Percentiles rank a stretch among this genome's conserved stretches.
These are phyloP conservation scores for Claviceps humidiphila DNA, from an alignment of 2,329 filamentous ascomycete genomes.

Conservation along the genomic window DNA sequence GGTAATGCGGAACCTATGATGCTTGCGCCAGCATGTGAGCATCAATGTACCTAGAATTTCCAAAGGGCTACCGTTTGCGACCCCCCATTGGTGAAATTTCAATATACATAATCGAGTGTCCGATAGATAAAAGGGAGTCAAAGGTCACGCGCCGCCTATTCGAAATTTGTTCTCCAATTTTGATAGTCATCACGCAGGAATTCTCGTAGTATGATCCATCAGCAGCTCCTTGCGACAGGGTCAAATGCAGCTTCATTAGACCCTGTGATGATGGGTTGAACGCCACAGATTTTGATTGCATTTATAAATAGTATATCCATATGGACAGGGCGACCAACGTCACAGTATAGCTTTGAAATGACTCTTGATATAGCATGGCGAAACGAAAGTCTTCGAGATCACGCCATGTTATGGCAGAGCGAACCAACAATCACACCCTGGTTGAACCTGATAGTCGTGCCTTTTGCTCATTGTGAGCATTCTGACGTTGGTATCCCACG, in stretches of 20 bases:
- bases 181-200: background rate
- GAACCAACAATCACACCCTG: background rate
- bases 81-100: constrained; percentile 4
- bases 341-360: too few relatives aligned
- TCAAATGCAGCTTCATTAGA: background rate
- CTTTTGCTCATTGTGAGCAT: background rate
- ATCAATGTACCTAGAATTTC: constrained; percentile 31
- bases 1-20: background rate
- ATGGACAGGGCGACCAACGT: background rate
- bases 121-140: background rate
- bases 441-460: background rate
- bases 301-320: background rate
- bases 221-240: background rate
- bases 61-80: constrained; percentile 13
- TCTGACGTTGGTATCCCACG: background rate
- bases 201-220: background rate
- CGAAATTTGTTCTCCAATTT: background rate
- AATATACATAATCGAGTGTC: background rate
- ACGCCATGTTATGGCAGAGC: background rate
- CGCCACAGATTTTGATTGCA: background rate
- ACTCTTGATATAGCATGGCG: too few relatives aligned
- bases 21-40: constrained; percentile 1
- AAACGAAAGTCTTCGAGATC: background rate
- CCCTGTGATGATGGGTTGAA: background rate
- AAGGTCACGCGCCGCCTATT: background rate